These are phyloP conservation scores for Boletus subparvulus DNA, from an alignment of 768 basidiomycete species.

Conservation along the genomic window DNA sequence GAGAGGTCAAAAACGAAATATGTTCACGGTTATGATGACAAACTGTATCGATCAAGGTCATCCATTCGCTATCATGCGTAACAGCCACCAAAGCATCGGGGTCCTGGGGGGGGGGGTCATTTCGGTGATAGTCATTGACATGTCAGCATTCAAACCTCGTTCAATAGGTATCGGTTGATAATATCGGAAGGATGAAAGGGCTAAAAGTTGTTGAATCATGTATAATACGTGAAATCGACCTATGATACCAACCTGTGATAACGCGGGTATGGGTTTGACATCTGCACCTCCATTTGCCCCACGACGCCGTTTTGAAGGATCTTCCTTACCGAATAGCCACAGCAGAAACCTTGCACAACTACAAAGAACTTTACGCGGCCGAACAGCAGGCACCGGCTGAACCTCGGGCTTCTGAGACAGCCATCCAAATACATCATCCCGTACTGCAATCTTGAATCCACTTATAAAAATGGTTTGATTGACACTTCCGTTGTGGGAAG, in stretches of 20 bases:
- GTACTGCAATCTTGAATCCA: constrained; percentile 17
- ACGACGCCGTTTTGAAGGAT: background rate
- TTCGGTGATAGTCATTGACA: background rate
- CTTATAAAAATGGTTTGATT: constrained; percentile 20
- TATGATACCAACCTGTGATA: constrained; percentile 4
- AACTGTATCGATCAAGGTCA: background rate
- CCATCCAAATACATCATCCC: background rate
- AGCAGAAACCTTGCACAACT: background rate
- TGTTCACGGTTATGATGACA: background rate
- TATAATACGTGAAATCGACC: background rate
- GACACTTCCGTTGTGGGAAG: background rate
- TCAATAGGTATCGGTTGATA: constrained; percentile 5
- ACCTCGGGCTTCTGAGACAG: background rate
- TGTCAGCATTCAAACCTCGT: background rate
- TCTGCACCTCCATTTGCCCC: background rate
- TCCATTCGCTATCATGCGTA: constrained; percentile 12
- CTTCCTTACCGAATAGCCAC: background rate
- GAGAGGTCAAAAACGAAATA: background rate
- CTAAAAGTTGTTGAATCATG: background rate
- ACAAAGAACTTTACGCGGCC: background rate
- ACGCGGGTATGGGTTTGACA: background rate
- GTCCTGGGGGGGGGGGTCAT: background rate
- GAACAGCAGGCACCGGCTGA: too few relatives aligned
- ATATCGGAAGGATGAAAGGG: constrained; percentile 9
- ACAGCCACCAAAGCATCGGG: constrained; percentile 1